Conservation (phyloP, 2,329 filamentous ascomycete species). For the Epichloe elymi region DNA sequence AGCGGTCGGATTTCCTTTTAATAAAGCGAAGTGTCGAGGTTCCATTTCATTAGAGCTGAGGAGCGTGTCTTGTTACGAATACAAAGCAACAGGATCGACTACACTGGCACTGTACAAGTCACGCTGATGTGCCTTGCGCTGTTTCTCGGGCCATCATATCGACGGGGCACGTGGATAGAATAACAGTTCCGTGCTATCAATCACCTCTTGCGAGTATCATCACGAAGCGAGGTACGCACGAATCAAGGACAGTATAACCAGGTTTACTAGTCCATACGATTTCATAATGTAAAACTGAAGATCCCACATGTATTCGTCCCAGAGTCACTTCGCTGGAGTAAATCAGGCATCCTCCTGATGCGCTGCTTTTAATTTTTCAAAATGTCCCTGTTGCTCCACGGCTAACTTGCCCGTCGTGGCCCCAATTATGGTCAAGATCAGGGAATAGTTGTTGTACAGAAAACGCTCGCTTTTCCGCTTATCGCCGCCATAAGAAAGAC, state of each 20-base stretch:
- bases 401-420: conserved; percentile 62
- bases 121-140: neutral
- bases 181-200: neutral
- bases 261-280: neutral
- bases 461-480: conserved; percentile 74
- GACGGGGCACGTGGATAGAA: neutral
- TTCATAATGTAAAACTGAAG: neutral
- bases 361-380: conserved; percentile 50
- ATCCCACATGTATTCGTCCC: neutral
- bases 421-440: conserved; percentile 85
- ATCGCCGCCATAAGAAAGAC: conserved; percentile 60
- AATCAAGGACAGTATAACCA: too few species aligned
- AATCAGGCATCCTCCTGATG: conserved; percentile 33
- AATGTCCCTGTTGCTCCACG: conserved; percentile 61
- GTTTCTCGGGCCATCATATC: neutral
- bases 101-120: neutral
- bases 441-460: conserved; percentile 88
- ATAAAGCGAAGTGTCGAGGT: neutral
- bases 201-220: neutral
- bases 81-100: neutral
- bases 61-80: neutral
- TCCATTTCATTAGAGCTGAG: neutral
- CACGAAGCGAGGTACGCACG: neutral
- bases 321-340: neutral
- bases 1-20: neutral